Base-by-base conservation (phyloP, 495 filamentous ascomycete species). In the Letharia columbiana region DNA sequence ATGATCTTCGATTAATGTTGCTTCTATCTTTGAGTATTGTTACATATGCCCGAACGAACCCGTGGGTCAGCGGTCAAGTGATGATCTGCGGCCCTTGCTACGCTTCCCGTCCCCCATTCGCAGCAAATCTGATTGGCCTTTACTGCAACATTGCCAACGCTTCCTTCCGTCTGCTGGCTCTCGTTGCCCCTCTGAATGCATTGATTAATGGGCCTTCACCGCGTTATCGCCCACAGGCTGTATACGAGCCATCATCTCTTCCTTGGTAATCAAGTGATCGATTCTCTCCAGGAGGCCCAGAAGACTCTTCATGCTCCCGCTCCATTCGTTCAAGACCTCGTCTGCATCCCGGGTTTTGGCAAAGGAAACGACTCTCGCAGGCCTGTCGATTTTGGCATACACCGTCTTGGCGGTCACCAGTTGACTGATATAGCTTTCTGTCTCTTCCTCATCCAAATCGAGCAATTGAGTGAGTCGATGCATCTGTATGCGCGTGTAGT, bases 191-290 rank as follows among this genome's bases (percentile, higher is more conserved):
- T 18, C 1, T 7, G 15, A 10, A 57, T 37, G 54, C 54, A 37
- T 28, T 28, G 20, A 18, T 9, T 60, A 72, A 65, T 70, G 66
- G 18, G 69, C 71, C 64, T 70, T 70, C 1, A 73, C 75, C 74
- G 81, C 81, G 65, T 84, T 82, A n/a, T 73, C 76, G 66, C 85
- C 84, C 39, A 86, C 78, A 8, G 89, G 91, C 75, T 91, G 86
- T 68, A 98, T 98, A 61, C 92, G 83, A 45, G 94, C 94, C 94
- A 98, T 98, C 94, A 98, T 98, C 83, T 98, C 95, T 81, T 98
- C 95, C 85, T 98, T 98, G 62, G 94, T 98, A 72, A 98, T 98
- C 75, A 98, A 80, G 79, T 98, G 94, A 76, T 98, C 94, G 68
- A 98, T 93, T 57, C 94, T 82, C 81, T 98, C 94, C 75, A 98